A percentile compares a stretch with the other conserved stretches of the same genome.
Evolutionary conservation across 805 yeast species (phyloP).

Genomic region (Nakazawaea siamensis): DNA sequence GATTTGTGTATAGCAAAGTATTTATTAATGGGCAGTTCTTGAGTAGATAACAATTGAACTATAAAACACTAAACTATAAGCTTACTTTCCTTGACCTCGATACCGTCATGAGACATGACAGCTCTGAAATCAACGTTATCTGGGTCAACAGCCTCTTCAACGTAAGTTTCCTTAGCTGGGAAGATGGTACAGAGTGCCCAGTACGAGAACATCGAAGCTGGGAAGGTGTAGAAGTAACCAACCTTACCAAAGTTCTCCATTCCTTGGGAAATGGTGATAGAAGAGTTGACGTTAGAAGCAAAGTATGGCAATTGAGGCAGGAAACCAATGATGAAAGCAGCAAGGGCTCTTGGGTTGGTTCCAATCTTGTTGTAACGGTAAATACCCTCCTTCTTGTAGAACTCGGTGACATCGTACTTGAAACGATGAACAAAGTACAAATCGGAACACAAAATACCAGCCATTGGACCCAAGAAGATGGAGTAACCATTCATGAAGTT

Average conservation of each 20-base stretch:
- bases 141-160: slow-evolving; percentile 8
- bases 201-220: slow-evolving; percentile 19
- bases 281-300: slow-evolving; percentile 28
- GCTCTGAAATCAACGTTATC: slow-evolving; percentile 9
- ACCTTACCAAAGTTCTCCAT: slow-evolving; percentile 22
- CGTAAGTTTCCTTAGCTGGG: slow-evolving; percentile 16
- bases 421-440: slow-evolving; percentile 28
- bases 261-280: slow-evolving; percentile 15
- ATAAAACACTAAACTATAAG: too few species aligned
- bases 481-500: slow-evolving; percentile 29
- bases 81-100: slow-evolving; percentile 2
- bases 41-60: too few species aligned
- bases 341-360: slow-evolving; percentile 32
- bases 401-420: slow-evolving; percentile 27
- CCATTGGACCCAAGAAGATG: slow-evolving; percentile 29
- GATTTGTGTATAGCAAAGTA: neutral
- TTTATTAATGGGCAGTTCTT: too few species aligned
- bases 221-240: slow-evolving; percentile 24
- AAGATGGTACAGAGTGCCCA: slow-evolving; percentile 15
- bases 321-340: slow-evolving; percentile 60
- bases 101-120: slow-evolving; percentile 6
- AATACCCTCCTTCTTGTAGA: slow-evolving; percentile 21
- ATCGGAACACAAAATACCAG: slow-evolving; percentile 30
- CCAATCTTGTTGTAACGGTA: slow-evolving; percentile 35
- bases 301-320: slow-evolving; percentile 82